A percentile compares a stretch with the other conserved stretches of the same genome.
phyloP scores from a whole-genome alignment of 257 asterid genomes.

The Gentiana straminea region DNA sequence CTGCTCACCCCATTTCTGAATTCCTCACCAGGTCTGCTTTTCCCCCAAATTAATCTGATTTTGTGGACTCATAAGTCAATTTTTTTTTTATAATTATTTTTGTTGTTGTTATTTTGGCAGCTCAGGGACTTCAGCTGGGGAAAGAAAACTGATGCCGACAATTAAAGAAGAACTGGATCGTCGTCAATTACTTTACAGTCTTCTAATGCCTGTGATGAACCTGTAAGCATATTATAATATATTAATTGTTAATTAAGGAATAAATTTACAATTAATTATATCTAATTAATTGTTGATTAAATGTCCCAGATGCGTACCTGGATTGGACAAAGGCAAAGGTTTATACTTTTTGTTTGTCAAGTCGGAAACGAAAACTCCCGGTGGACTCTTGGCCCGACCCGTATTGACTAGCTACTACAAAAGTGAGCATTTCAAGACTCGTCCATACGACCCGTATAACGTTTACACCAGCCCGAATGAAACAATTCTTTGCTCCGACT shows the following conservation, averaged over 20 bases:
- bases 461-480: conserved; percentile 94
- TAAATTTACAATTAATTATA: no score
- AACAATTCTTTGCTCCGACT: conserved; percentile 81
- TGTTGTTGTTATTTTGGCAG: conserved; percentile 13
- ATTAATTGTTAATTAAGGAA: no score
- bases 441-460: conserved; percentile 86
- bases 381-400: conserved; percentile 92
- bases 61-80: no score
- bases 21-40: conserved; percentile 75
- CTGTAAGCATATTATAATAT: conserved; percentile 34
- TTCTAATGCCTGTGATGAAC: conserved; percentile 97
- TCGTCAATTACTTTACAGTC: conserved; percentile 95
- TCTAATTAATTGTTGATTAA: neutral
- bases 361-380: conserved; percentile 83
- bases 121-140: conserved; percentile 97
- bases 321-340: conserved; percentile 90
- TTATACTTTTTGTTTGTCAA: conserved; percentile 75
- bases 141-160: conserved; percentile 92
- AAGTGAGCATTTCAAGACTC: conserved; percentile 94
- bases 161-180: conserved; percentile 86
- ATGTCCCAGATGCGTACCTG: conserved; percentile 76
- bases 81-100: neutral
- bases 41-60: no score
- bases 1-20: conserved; percentile 84
- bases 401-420: conserved; percentile 95